phyloP scores from a whole-genome alignment of 345 rosid genomes.

The Eucalyptus marginata region DNA sequence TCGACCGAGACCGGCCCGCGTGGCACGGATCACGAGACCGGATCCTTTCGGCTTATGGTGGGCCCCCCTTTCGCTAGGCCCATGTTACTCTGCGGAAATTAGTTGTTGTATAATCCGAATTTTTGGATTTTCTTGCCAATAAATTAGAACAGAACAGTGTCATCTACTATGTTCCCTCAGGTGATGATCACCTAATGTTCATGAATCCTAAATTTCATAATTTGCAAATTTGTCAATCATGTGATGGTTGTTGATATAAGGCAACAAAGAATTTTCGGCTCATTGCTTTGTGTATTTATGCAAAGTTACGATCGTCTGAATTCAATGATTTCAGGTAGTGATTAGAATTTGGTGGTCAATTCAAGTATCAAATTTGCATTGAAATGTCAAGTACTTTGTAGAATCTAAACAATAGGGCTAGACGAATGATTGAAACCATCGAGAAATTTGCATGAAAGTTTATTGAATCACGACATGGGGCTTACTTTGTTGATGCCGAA shows the following conservation, averaged over 20 bases:
- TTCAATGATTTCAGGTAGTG: neutral
- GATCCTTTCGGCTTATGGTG: neutral
- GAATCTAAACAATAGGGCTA: neutral
- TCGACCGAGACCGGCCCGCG: neutral
- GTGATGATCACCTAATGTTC: neutral
- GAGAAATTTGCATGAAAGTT: neutral
- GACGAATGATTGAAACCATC: fast-evolving
- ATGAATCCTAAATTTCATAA: neutral
- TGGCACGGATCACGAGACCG: neutral
- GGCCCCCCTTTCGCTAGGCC: neutral
- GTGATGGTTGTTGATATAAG: neutral
- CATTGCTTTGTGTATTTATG: neutral
- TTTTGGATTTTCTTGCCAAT: neutral
- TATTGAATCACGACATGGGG: fast-evolving
- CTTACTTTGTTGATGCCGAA: neutral
- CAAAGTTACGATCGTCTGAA: neutral
- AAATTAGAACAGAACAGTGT: neutral
- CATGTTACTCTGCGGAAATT: neutral
- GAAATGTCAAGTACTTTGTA: neutral
- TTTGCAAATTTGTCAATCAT: neutral
- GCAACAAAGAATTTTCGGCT: fast-evolving
- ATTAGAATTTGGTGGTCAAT: neutral
- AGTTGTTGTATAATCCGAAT: neutral
- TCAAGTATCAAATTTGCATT: neutral
- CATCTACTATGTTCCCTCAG: neutral